Evolutionary conservation across 495 filamentous ascomycete genomes (phyloP).

Genomic region (Parachaetomium inaequale): DNA sequence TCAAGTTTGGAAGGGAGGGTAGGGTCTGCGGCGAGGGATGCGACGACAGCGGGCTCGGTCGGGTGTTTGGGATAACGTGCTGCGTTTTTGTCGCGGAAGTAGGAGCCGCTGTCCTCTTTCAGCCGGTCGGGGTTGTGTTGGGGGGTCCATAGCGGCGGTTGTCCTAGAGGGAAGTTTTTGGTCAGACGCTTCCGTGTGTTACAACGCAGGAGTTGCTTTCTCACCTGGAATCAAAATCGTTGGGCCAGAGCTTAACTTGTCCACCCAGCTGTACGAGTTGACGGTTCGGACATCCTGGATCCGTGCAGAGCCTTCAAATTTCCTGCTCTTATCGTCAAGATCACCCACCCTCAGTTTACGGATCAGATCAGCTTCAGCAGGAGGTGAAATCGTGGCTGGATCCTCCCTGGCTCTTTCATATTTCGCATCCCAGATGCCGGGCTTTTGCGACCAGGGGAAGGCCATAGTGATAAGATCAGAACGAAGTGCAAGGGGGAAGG

Average conservation of each 20-base stretch:
- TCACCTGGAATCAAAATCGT: conserved; percentile 27
- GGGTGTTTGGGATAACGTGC: conserved; percentile 55
- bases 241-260: background rate
- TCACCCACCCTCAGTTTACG: conserved; percentile 23
- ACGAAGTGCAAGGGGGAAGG: too few species aligned
- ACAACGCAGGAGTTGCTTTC: background rate
- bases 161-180: conserved; percentile 35
- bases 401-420: too few species aligned
- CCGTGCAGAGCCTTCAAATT: background rate
- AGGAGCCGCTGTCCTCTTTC: conserved; percentile 48
- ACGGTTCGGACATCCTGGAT: conserved; percentile 13
- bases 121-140: conserved; percentile 37
- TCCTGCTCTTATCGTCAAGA: background rate
- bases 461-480: too few species aligned
- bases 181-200: background rate
- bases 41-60: conserved; percentile 53
- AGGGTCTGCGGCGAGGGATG: conserved; percentile 27
- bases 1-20: conserved; percentile 43
- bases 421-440: too few species aligned
- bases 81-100: conserved; percentile 61
- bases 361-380: conserved; percentile 17
- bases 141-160: conserved; percentile 59
- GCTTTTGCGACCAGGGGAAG: too few species aligned
- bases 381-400: too few species aligned
- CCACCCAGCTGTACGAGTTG: conserved; percentile 28